Percentiles rank a stretch among this genome's conserved stretches.
Conservation (phyloP, 805 yeast genomes). For the Sugiyamaella qingdaonensis region DNA sequence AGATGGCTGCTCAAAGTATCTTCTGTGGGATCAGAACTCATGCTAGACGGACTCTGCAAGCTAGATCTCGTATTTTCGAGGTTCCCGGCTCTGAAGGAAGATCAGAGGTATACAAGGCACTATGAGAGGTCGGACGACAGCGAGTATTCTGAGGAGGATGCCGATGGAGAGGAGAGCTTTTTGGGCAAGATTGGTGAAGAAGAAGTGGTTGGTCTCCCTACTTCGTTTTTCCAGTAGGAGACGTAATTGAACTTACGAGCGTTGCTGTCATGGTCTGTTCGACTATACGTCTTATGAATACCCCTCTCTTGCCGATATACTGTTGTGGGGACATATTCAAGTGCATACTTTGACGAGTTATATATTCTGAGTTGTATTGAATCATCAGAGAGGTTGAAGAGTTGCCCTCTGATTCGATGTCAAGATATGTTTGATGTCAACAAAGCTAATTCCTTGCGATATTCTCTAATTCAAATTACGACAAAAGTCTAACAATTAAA, state of each 20-base stretch:
- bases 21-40: conserved; percentile 9
- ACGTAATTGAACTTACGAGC: not conserved
- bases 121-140: conserved; percentile 5
- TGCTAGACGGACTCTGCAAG: conserved; percentile 1
- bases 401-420: too few relatives aligned
- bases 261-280: too few relatives aligned
- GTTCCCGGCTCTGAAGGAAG: conserved; percentile 6
- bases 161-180: conserved; percentile 1
- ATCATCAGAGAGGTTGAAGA: too few relatives aligned
- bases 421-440: too few relatives aligned
- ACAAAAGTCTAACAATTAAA: too few relatives aligned
- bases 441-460: too few relatives aligned
- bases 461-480: too few relatives aligned
- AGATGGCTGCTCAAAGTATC: conserved; percentile 9
- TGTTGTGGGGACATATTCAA: too few relatives aligned
- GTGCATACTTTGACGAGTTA: not conserved
- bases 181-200: not conserved
- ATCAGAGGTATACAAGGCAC: not conserved
- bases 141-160: conserved; percentile 6
- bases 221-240: not conserved
- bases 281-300: too few relatives aligned
- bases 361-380: not conserved
- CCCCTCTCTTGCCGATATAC: too few relatives aligned
- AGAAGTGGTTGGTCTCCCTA: not conserved
- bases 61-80: not conserved